Evolutionary conservation across 169 alveolate genomes (phyloP), one percentile per base, ranked within the genome.

Genomic region (Plasmodium adleri): DNA sequence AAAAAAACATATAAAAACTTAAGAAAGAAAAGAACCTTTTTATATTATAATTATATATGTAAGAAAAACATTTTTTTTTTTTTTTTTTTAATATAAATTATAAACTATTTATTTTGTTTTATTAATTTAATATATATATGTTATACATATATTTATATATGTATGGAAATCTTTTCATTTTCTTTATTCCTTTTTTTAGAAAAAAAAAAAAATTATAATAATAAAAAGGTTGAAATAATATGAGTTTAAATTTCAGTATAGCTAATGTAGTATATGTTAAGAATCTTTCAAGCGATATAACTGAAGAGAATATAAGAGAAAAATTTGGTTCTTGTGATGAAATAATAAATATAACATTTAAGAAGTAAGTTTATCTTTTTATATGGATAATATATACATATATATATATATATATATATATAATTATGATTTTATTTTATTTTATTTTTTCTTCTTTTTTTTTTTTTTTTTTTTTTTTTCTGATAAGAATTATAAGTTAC

Each of bases 201-300:
- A 49, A 64, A 75, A 75, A 54, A 43, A 74, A 72, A 39, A 24
- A 24, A 32, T 32, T 32, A 32, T 32, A 32, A 32, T 32, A 75
- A 60, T 15, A 63, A 56, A 74, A 32, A 74, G 58, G 71, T 76
- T 62, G 13, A 58, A n/a, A 54, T 76, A 85, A 71, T 64, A 85
- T 85, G 92, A 85, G 92, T 85, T 85, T 85, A 71, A 85, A 85
- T 72, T 85, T 85, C 32, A 85, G 87, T 49, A 85, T 85, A 85
- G 92, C 92, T 54, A 90, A 90, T 90, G 91, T 74, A n/a, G 90
- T 90, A 43, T 90, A 90, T 72, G 91, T 90, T n/a, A 90, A 89
- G 73, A 90, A 90, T 49, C 90, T 90, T 52, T 74, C 94, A 24
- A 54, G 93, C 1, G 88, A 75, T 59, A 87, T 85, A 58, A 20